phyloP scores from a whole-genome alignment of 2,329 filamentous ascomycete species.

The Verticillium longisporum region DNA sequence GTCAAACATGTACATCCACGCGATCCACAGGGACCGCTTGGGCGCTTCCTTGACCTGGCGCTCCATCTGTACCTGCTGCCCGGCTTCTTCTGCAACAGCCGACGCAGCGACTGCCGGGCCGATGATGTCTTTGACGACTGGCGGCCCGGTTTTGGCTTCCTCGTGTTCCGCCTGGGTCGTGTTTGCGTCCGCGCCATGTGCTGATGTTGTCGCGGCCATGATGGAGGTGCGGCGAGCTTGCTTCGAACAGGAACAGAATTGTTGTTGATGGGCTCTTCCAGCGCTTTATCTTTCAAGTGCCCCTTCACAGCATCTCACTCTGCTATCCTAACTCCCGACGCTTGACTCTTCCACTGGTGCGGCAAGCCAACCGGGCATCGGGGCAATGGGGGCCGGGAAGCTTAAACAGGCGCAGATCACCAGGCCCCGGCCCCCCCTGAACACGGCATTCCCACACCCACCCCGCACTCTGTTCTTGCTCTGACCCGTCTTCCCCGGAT shows the following conservation, averaged over 20 bases:
- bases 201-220: neutral
- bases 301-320: neutral
- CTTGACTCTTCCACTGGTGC: neutral
- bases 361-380: neutral
- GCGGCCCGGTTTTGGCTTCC: neutral
- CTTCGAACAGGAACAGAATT: neutral
- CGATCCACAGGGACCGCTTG: conserved; percentile 10
- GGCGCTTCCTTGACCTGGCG: conserved; percentile 4
- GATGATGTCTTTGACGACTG: conserved; percentile 3
- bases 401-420: neutral
- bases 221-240: neutral
- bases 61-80: conserved; percentile 19
- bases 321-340: neutral
- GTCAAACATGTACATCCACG: conserved; percentile 17
- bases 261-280: neutral
- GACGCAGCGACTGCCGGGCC: conserved; percentile 28
- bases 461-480: neutral
- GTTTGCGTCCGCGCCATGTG: neutral
- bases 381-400: neutral
- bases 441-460: neutral
- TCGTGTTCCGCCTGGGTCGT: neutral
- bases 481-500: neutral
- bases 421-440: neutral
- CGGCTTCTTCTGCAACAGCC: conserved; percentile 42
- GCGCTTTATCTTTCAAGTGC: neutral